Conservation (phyloP, 306 rosid species). For the Oemleria cerasiformis region DNA sequence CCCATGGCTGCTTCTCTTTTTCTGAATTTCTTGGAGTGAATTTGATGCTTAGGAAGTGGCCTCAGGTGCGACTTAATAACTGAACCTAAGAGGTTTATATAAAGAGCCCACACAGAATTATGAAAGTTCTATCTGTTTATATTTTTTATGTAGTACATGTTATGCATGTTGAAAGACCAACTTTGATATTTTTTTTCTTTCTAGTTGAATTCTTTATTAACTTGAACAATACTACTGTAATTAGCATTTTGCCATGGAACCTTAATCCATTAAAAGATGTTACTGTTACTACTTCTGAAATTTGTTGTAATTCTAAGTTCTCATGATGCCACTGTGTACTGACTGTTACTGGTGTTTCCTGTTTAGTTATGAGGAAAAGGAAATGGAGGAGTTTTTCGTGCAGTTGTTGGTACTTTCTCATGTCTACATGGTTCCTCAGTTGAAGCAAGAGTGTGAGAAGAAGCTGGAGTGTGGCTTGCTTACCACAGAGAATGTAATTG, state of each 20-base stretch:
- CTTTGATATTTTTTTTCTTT: background rate
- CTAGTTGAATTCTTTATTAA: background rate
- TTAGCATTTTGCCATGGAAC: background rate
- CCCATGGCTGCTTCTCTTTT: background rate
- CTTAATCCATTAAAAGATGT: background rate
- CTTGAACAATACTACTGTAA: background rate
- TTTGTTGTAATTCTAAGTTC: background rate
- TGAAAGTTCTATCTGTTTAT: background rate
- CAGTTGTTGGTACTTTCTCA: slow-evolving; percentile 76
- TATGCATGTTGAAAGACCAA: background rate
- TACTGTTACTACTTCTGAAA: background rate
- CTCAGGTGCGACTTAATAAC: background rate
- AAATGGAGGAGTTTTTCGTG: slow-evolving; percentile 60
- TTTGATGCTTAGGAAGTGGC: background rate
- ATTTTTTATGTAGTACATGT: background rate
- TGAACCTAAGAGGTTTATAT: slow-evolving; percentile 3
- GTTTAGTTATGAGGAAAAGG: slow-evolving; percentile 60
- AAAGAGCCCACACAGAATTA: background rate
- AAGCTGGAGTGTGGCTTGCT: slow-evolving; percentile 50
- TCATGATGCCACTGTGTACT: background rate
- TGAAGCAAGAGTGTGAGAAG: slow-evolving; percentile 69
- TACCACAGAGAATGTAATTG: slow-evolving; percentile 57
- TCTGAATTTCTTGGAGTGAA: slow-evolving; percentile 14
- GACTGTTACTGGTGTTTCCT: slow-evolving; percentile 17
- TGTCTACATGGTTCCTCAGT: slow-evolving; percentile 61